Base-by-base conservation (phyloP, 202 grass and related monocot genomes). In the Schoenoplectus triqueter region DNA sequence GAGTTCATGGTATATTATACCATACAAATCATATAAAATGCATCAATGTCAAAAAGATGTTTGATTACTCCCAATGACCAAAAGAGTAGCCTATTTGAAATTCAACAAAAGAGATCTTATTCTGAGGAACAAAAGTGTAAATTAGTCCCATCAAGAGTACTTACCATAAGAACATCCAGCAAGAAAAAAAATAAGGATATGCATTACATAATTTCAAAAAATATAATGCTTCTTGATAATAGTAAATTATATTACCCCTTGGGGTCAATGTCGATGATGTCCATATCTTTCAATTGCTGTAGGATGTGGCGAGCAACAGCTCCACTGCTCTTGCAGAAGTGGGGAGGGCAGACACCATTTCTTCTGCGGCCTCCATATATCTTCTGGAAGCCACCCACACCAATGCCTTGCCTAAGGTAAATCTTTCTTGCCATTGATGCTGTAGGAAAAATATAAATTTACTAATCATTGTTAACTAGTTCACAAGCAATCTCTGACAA, bases 271-370 rank as follows among this genome's bases (percentile, higher is more conserved):
- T 94, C 90, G 2, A 97, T 82, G 62, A 93, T 97, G 66, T 89
- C 90, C 92, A 94, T 92, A 49, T 82, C 71, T 72, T 92, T 84
- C 86, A 97, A 69, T 77, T 97, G 88, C 66, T 92, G 91, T n/a
- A 97, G 81, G 84, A 97, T 97, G 85, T 97, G 86, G 55, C 90
- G 94, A 50, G 92, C 91, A 22, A 97, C 68, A 49, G 92, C 92
- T 40, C 92, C 94, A 47, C 92, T 97, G 83, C 94, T 97, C 84
- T 97, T 97, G 90, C 92, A 97, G 77, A 97, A 97, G 64, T 97
- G 92, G 1, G 92, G 94, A 1, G 94, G 94, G 0, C 83, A 14
- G 1, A 85, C 83, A 11, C 94, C 92, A 13, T 94, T 94, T 88
- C 92, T 97, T 69, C 89, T 80, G 0, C 92, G 94, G 13, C 94